Conservation (phyloP, 73 alveolate genomes). For the Effrenium voratum region DNA sequence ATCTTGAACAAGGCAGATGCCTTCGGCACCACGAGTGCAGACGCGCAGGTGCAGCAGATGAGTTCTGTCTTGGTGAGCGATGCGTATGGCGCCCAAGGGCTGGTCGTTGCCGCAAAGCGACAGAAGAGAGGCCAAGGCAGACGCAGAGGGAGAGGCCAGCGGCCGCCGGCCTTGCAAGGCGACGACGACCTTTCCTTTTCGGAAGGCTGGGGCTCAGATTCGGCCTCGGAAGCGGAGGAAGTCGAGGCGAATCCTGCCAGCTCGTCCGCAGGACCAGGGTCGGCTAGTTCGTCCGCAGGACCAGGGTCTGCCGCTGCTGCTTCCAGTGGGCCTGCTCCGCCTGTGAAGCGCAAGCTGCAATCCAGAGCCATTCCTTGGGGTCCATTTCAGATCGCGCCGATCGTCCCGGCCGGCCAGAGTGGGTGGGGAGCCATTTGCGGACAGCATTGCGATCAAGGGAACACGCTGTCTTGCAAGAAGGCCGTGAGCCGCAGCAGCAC, state of each 20-base stretch:
- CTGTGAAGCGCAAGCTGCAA: background rate
- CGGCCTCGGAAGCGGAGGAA: background rate
- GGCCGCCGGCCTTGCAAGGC: background rate
- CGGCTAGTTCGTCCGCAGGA: too few species aligned
- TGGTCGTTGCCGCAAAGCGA: background rate
- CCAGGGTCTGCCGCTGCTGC: too few species aligned
- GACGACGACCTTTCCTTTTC: too few species aligned
- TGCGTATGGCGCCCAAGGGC: constrained; percentile 23
- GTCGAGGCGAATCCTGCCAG: background rate
- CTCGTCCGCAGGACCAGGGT: background rate
- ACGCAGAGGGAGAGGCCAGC: background rate
- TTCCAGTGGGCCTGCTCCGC: background rate
- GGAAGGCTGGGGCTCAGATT: too few species aligned
- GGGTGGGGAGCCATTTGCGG: constrained; percentile 64
- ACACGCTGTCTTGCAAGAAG: constrained; percentile 6
- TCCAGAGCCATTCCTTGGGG: constrained; percentile 19
- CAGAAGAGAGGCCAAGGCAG: background rate
- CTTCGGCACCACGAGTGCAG: background rate
- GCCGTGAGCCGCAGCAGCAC: background rate
- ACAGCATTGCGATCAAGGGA: background rate
- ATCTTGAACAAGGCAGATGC: background rate
- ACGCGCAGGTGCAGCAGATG: constrained; percentile 26
- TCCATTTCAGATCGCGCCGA: constrained; percentile 20
- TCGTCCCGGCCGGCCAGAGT: background rate
- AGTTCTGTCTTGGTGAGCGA: background rate